phyloP scores from a whole-genome alignment of 345 rosid genomes.

The Camelina hispida region DNA sequence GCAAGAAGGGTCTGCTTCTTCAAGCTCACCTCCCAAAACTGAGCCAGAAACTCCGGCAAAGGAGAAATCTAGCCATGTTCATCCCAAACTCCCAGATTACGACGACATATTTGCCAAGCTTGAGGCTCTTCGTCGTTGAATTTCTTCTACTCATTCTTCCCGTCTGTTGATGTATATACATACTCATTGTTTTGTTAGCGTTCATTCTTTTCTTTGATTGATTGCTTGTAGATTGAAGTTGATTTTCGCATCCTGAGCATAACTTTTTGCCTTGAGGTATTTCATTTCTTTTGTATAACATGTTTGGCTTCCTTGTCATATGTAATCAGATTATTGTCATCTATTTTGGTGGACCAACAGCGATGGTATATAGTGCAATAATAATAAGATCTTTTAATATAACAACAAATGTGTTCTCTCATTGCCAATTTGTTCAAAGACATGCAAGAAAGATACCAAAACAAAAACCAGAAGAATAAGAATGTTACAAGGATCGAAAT shows the following conservation, averaged over 20 bases:
- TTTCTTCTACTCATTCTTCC: too few relatives aligned
- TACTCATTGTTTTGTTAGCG: neutral
- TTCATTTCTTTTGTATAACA: neutral
- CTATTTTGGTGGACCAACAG: neutral
- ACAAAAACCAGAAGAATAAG: too few relatives aligned
- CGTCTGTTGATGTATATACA: too few relatives aligned
- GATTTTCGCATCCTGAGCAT: slow-evolving; percentile 7
- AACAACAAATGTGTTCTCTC: neutral
- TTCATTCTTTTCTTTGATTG: slow-evolving; percentile 34
- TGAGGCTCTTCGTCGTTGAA: slow-evolving; percentile 53
- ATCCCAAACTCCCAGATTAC: slow-evolving; percentile 92
- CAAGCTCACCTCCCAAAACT: slow-evolving; percentile 38
- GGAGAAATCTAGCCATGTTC: slow-evolving; percentile 68
- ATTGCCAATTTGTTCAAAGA: neutral
- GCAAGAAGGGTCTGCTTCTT: slow-evolving; percentile 41
- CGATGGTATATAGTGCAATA: neutral
- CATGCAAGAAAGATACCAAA: neutral
- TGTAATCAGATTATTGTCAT: slow-evolving; percentile 4
- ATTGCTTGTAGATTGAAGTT: slow-evolving; percentile 16
- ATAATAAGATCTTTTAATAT: neutral
- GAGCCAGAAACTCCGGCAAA: slow-evolving; percentile 42
- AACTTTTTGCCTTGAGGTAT: neutral
- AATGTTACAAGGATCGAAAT: too few relatives aligned
- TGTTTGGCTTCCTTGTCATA: neutral
- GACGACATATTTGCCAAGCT: slow-evolving; percentile 65